Evolutionary conservation across 805 yeast species (phyloP), one percentile per base, ranked within the genome.

Genomic region (Candida pini): DNA sequence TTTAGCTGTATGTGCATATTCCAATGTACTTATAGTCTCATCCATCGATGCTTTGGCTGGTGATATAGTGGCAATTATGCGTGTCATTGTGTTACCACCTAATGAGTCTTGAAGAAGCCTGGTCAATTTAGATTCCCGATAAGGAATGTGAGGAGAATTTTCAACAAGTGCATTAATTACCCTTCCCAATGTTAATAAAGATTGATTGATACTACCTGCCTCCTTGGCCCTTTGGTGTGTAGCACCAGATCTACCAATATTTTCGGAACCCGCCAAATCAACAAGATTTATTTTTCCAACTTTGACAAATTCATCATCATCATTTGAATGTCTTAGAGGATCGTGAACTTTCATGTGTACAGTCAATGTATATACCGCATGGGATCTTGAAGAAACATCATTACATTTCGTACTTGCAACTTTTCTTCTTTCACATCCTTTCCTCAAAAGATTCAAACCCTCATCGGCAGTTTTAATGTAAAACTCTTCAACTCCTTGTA

Each of bases 181-280:
- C 43, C 95, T 68, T 1, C 96, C 96, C 26, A 88, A 66, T 0
- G 95, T 79, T 33, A 88, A 63, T 9, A 41, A 84, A 61, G 89
- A 81, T 54, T 87, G 95, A 54, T 89, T 88, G 34, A 86, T 86
- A 40, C 85, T 77, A 0, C 95, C 95, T 0, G 95, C 95, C 54
- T 88, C 96, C 44, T 86, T 76, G 0, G 95, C 95, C 29, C 95
- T 68, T 53, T 76, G 81, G 44, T 82, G 77, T 18, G 78, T 70
- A 0, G 96, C 95, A 5, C 97, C 96, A 0, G 95, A 83, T 47
- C 85, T 66, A 43, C 66, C 75, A 36, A 89, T 80, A 54, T 87
- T 87, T 54, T 89, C 96, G 6, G 92, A 82, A 1, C 96, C 96
- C 0, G 96, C 97, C 44, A 88, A 68, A 60, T 88, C 96, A 6